Base-by-base conservation (phyloP, 2,329 filamentous ascomycete species). In the Alternaria longipes region DNA sequence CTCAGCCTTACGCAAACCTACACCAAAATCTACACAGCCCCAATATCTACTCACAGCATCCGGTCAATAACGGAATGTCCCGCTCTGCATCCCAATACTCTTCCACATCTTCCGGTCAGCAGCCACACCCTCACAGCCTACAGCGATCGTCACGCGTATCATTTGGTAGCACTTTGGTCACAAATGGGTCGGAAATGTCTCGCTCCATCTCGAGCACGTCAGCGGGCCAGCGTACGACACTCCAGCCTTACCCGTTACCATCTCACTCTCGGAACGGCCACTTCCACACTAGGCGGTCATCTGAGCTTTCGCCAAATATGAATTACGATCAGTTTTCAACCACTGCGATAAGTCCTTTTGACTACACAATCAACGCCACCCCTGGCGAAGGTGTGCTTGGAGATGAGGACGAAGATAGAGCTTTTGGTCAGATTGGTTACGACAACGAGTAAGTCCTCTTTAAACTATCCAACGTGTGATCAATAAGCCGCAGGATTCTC, bases 1-100 rank as follows among this genome's bases (percentile, higher is more conserved):
- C 47, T 55, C 69, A 72, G 63, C 64, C 69, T 71, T 63, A 45
- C 56, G 41, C 52, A n/a, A 49, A 30, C n/a, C 16, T 45, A 34
- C 57, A 56, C 12, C 8, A 11, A 8, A 45, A 59, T 45, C 55
- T 45, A 30, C 59, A 49, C 22, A 53, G 28, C 45, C 36, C 46
- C 36, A 60, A 20, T 5, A 20, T 22, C 46, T 51, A 55, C 28
- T 12, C 56, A 18, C 40, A 51, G 12, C 60, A 32, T 47, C 56
- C 66, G 46, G 59, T 59, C 20, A 54, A 36, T 36, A 49, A 22
- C 28, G 28, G 8, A 20, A 68, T 63, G 62, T 54, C 58, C 30
- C 67, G 59, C 22, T 60, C 68, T 16, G 32, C 59, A 16, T 65
- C 69, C 8, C 58, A 67, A 18, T 66, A 60, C 24, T 63, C 59